Base-by-base conservation (phyloP, 768 basidiomycete genomes). In the Candolleomyces efflorescens region DNA sequence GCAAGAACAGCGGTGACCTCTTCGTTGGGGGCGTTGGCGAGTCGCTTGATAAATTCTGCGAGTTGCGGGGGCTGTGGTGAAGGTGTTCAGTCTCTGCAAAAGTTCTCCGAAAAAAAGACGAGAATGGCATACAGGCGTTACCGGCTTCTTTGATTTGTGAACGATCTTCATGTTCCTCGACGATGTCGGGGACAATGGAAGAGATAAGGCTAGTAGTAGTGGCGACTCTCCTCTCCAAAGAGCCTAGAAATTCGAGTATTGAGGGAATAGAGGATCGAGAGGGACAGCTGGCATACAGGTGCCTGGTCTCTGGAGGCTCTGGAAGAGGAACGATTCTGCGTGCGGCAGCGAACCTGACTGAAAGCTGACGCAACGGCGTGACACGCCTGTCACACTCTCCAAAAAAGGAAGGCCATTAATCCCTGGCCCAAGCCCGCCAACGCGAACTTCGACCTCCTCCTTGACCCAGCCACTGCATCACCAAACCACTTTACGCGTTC, bases 151-250 rank as follows among this genome's bases (percentile, higher is more conserved):
- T 50, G 89, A 83, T 78, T 89, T 89, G 72, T 87, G 87, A 66
- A 84, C 79, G 74, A 94, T 92, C 84, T 89, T 92, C 92, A 94
- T 94, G 66, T 73, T 80, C 82, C 81, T 75, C 77, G 80, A 78
- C 73, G 60, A 73, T 64, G 73, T 77, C 79, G 74, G 68, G 71
- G 64, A 69, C 62, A 68, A 65, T 47, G 59, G 51, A 58, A 56
- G 20, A 54, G 36, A 36, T 37, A 20, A 36, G 27, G 7, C 17
- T 17, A 15, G 27, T 18, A 36, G 15, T 15, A 3, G 15, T 18
- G 32, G 32, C 3, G 51, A 53, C 51, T 53, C 51, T 53, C 11
- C 20, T 26, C 51, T 12, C 7, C 10, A 36, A 53, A 22, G 51
- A 53, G 51, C 15, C 36, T 45, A 39, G 41, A 36, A 32, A 20